Base-by-base conservation (phyloP, 805 yeast species). In the Ogataea henricii region DNA sequence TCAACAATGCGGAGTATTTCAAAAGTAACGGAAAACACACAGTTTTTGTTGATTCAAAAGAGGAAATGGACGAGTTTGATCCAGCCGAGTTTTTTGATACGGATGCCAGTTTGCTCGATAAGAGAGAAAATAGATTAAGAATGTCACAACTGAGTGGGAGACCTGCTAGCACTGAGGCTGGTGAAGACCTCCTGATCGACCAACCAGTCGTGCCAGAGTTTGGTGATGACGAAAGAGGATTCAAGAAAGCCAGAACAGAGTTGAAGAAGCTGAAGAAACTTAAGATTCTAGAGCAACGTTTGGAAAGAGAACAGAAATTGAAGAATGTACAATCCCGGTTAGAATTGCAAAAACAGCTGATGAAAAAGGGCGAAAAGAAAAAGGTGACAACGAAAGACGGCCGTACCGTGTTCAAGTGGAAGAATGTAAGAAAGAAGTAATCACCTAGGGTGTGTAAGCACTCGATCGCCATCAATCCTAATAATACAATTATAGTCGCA, bases 301-400 rank as follows among this genome's bases (percentile, higher is more conserved):
- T 88, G 59, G 83, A 85, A 54, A 79, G 96, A 57, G 87, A 83
- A 52, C 69, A 74, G 45, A 81, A 90, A 66, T 74, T 92, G 55
- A 72, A 73, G 43, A 77, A 77, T 43, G 87, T 92, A 14, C 85
- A 89, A 60, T 76, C 75, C 35, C 79, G 83, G 59, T 82, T 91
- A 82, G 87, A 86, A 47, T 58, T 79, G 47, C 95, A 90, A 59
- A 81, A 87, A 52, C 96, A 91, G 62, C 76, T 90, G 46, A 89
- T 92, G 96, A 89, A 89, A 65, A 86, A 83, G 55, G 98, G 98
- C 0, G 81, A 82, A 51, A 88, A 87, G 70, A 87, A 85, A 77
- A 90, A 90, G 71, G 65, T 85, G 4, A 73, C 77, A 2, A 85
- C 77, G 47, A 70, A 76, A 13, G 76, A 80, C 27, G 98, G 98